These are phyloP conservation scores for Sherardia arvensis DNA, from an alignment of 257 asterid genomes.

Conservation along the genomic window DNA sequence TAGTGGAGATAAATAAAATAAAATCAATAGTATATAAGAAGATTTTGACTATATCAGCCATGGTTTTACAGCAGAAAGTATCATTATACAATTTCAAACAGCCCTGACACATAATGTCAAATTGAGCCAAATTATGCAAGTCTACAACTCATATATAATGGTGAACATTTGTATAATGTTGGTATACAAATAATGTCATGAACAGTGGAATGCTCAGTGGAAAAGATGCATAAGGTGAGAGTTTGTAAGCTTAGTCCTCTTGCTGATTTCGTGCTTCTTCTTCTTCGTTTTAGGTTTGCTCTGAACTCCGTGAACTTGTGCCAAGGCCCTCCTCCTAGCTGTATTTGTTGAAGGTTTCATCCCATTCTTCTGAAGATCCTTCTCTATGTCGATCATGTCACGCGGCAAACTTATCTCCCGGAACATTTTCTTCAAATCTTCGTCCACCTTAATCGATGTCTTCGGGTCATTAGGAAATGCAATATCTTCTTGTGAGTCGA, in stretches of 20 bases:
- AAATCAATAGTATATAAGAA: no score
- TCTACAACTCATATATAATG: no score
- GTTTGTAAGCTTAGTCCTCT: conserved; percentile 86
- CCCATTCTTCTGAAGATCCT: conserved; percentile 74
- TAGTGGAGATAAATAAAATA: no score
- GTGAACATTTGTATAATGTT: background rate
- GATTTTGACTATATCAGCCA: no score
- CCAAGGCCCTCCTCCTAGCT: conserved; percentile 68
- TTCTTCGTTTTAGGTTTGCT: conserved; percentile 60
- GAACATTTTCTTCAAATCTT: conserved; percentile 53
- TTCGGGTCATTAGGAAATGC: conserved; percentile 67
- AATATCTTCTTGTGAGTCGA: conserved; percentile 69
- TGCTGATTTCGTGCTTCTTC: conserved; percentile 72
- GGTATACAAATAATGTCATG: background rate
- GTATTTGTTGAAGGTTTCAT: conserved; percentile 82
- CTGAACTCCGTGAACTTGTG: conserved; percentile 50
- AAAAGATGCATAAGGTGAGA: conserved; percentile 84
- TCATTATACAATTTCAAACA: no score
- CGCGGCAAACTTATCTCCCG: conserved; percentile 67
- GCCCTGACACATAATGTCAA: no score
- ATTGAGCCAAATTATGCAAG: no score
- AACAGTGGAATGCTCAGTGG: conserved; percentile 9
- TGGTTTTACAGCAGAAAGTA: no score
- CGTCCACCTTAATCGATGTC: conserved; percentile 49
- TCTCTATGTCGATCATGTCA: conserved; percentile 72